Percentiles rank a stretch among this genome's conserved stretches.
phyloP scores from a whole-genome alignment of 1,284 basidiomycete species.

The Amylostereum areolatum region DNA sequence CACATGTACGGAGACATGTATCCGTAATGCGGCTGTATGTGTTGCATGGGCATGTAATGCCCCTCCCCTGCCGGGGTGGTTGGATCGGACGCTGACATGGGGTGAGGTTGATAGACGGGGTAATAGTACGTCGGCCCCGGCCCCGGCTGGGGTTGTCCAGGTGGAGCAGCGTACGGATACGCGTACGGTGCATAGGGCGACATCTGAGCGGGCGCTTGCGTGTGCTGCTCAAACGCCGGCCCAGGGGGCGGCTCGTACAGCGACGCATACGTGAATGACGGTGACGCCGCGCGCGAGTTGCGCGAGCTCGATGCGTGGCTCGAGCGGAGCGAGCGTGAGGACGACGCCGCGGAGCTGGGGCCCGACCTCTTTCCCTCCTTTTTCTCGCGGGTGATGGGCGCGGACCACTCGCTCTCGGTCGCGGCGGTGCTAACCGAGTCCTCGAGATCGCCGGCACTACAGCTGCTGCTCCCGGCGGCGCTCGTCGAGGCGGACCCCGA shows the following conservation, averaged over 20 bases:
- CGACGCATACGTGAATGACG: constrained; percentile 64
- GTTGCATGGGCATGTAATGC: constrained; percentile 23
- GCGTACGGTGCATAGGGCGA: constrained; percentile 25
- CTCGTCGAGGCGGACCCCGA: constrained; percentile 61
- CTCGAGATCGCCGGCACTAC: constrained; percentile 56
- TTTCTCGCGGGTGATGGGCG: constrained; percentile 48
- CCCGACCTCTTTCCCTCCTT: constrained; percentile 38
- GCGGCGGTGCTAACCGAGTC: constrained; percentile 62
- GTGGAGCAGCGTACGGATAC: constrained; percentile 26
- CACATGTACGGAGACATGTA: constrained; percentile 28
- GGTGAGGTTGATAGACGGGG: constrained; percentile 9
- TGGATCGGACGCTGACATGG: constrained; percentile 29
- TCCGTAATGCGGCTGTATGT: constrained; percentile 20
- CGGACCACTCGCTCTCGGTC: constrained; percentile 77
- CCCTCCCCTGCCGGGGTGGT: constrained; percentile 27
- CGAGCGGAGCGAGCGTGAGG: constrained; percentile 49
- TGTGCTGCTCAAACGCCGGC: constrained; percentile 41
- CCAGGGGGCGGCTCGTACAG: constrained; percentile 57
- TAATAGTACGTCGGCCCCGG: constrained; percentile 1
- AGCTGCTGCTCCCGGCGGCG: constrained; percentile 47
- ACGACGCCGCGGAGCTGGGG: constrained; percentile 44
- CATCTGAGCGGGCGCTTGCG: constrained; percentile 33
- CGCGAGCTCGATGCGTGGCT: constrained; percentile 50
- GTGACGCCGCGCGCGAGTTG: constrained; percentile 65
- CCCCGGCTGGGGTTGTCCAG: constrained; percentile 11